Conservation (phyloP, 2,329 filamentous ascomycete genomes). For the Coleophoma crateriformis region DNA sequence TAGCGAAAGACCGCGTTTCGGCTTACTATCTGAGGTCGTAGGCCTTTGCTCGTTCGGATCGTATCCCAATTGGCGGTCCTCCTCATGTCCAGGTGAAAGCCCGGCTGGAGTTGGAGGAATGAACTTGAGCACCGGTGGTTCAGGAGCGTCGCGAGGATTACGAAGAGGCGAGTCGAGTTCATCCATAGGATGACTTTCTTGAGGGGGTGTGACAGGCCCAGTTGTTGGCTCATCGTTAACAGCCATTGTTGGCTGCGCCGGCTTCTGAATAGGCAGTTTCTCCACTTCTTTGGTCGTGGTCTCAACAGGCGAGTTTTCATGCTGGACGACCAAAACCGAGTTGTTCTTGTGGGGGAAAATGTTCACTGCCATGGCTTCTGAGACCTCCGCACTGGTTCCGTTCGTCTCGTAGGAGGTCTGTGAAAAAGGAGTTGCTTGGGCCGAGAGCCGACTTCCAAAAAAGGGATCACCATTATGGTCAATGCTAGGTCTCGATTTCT, state of each 20-base stretch:
- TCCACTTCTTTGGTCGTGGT: not conserved
- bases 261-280: not conserved
- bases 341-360: slow-evolving; percentile 62
- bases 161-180: slow-evolving; percentile 56
- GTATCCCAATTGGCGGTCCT: slow-evolving; percentile 45
- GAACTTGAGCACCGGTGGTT: slow-evolving; percentile 52
- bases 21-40: slow-evolving; percentile 32
- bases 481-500: slow-evolving; percentile 28
- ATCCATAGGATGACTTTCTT: slow-evolving; percentile 39
- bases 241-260: slow-evolving; percentile 10
- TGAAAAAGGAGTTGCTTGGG: slow-evolving; percentile 58
- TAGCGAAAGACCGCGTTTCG: slow-evolving; percentile 41
- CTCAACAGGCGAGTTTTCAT: slow-evolving; percentile 11
- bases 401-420: slow-evolving; percentile 52
- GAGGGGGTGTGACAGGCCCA: slow-evolving; percentile 46
- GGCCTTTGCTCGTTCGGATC: slow-evolving; percentile 39
- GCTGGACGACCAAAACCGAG: slow-evolving; percentile 51
- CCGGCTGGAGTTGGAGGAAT: slow-evolving; percentile 60
- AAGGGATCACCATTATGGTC: slow-evolving; percentile 49
- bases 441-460: slow-evolving; percentile 45
- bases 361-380: slow-evolving; percentile 55
- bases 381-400: slow-evolving; percentile 55
- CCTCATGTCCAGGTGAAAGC: slow-evolving; percentile 48
- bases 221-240: slow-evolving; percentile 31
- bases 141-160: slow-evolving; percentile 55